These are phyloP conservation scores for Chamaecrista fasciculata DNA, from an alignment of 306 rosid species.

Conservation along the genomic window DNA sequence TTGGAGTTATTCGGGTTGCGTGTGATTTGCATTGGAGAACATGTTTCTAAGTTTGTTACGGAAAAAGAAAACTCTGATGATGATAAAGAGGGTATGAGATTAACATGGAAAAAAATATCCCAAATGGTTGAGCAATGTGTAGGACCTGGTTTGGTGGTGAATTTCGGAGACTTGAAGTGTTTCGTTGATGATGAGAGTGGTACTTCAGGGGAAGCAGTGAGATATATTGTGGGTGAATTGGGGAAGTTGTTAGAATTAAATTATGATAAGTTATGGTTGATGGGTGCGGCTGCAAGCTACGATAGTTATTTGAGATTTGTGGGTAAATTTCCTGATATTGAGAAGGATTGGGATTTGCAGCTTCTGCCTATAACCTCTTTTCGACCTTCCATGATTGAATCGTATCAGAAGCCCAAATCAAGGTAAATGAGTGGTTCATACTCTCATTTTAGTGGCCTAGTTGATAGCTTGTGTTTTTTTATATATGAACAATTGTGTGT, in stretches of 20 bases:
- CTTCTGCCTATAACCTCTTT: slow-evolving; percentile 86
- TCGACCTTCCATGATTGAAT: slow-evolving; percentile 49
- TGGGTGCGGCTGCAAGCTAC: slow-evolving; percentile 68
- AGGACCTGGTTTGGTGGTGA: slow-evolving; percentile 70
- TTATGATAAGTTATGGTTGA: slow-evolving; percentile 63
- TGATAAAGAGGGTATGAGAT: slow-evolving; percentile 30
- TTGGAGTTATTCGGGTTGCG: slow-evolving; percentile 51
- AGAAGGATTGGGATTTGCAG: slow-evolving; percentile 87
- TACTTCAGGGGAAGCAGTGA: slow-evolving; percentile 29
- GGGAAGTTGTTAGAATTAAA: slow-evolving; percentile 47
- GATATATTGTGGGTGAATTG: slow-evolving; percentile 47
- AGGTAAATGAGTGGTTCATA: slow-evolving; percentile 23
- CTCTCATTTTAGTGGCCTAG: background rate
- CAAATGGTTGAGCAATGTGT: slow-evolving; percentile 38
- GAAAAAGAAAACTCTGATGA: no score
- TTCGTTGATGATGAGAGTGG: slow-evolving; percentile 45
- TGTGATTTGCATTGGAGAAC: slow-evolving; percentile 50
- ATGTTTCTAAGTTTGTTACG: slow-evolving; percentile 33
- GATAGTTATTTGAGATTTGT: slow-evolving; percentile 77
- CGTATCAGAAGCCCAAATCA: slow-evolving; percentile 77
- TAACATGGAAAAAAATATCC: slow-evolving; percentile 42
- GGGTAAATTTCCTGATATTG: slow-evolving; percentile 61
- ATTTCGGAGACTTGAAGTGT: slow-evolving; percentile 72
- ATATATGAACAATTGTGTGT: background rate
- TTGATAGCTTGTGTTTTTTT: background rate